Evolutionary conservation across 768 basidiomycete genomes (phyloP).

Genomic region (Termitomyces sp.): DNA sequence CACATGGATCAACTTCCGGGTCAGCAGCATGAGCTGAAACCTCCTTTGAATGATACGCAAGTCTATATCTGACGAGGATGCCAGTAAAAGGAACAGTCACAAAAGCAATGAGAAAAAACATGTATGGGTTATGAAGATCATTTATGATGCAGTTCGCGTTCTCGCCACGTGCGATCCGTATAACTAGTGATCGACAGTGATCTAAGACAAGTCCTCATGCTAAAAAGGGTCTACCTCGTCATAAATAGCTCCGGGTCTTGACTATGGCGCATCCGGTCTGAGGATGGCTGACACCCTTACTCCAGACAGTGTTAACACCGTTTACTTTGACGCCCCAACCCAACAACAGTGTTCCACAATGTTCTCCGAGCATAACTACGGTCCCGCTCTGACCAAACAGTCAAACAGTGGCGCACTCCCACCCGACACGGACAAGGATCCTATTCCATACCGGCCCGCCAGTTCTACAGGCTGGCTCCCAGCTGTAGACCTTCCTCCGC

Average conservation of each 20-base stretch:
- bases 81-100: constrained; percentile 15
- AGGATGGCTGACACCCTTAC: constrained; percentile 11
- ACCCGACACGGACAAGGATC: neutral
- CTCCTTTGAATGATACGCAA: constrained; percentile 12
- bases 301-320: constrained; percentile 26
- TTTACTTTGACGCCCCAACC: constrained; percentile 41
- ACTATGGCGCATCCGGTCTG: neutral
- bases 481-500: constrained; percentile 13
- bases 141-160: neutral
- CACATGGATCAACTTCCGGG: neutral
- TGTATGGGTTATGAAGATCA: neutral
- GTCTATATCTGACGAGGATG: constrained; percentile 16
- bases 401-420: neutral
- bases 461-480: constrained; percentile 14
- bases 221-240: neutral
- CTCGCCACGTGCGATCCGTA: neutral
- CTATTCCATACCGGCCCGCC: neutral
- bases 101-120: constrained; percentile 1
- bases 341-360: constrained; percentile 9
- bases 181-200: neutral
- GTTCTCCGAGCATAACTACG: neutral
- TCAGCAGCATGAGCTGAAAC: neutral
- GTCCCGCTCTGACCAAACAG: neutral
- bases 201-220: constrained; percentile 4
- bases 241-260: constrained; percentile 4